Evolutionary conservation across 352 stramenopile species (phyloP).

Genomic region (Phytophthora cryptogea): DNA sequence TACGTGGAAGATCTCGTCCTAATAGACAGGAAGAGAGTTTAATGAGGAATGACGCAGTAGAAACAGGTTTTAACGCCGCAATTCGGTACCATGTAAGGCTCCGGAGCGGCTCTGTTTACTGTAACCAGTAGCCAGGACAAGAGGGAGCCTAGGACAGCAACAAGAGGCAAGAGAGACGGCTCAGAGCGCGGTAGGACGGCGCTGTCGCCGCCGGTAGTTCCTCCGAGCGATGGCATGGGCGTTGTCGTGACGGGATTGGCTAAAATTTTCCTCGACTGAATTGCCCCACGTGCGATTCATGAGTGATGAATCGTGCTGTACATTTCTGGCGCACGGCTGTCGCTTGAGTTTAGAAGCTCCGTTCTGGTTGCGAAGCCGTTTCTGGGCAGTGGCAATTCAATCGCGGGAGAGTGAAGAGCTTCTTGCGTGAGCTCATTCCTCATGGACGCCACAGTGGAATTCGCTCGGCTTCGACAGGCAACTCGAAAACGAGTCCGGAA

Average conservation of each 20-base stretch:
- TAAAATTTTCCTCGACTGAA: constrained; percentile 1
- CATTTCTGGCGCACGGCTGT: too few species aligned
- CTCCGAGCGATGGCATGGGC: neutral
- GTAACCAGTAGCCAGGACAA: constrained; percentile 36
- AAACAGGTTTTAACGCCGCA: neutral
- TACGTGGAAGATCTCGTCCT: constrained; percentile 90
- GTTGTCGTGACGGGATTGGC: neutral
- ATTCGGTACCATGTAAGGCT: constrained; percentile 68
- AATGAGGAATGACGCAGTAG: neutral
- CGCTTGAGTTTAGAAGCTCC: too few species aligned
- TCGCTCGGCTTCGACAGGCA: too few species aligned
- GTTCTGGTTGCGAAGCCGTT: too few species aligned
- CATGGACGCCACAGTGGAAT: too few species aligned
- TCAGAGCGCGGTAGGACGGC: constrained; percentile 2
- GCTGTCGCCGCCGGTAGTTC: neutral
- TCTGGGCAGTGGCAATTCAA: too few species aligned
- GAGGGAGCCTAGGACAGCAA: constrained; percentile 19
- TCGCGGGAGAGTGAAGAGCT: too few species aligned
- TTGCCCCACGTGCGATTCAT: too few species aligned
- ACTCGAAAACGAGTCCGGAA: too few species aligned
- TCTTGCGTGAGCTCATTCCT: too few species aligned
- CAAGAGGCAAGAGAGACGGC: constrained; percentile 8
- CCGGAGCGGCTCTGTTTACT: constrained; percentile 45
- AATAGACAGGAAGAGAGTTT: neutral
- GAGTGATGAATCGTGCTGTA: too few species aligned